Evolutionary conservation across 1,139 yeast genomes (phyloP).

Genomic region (Nakaseomyces delphensis): DNA sequence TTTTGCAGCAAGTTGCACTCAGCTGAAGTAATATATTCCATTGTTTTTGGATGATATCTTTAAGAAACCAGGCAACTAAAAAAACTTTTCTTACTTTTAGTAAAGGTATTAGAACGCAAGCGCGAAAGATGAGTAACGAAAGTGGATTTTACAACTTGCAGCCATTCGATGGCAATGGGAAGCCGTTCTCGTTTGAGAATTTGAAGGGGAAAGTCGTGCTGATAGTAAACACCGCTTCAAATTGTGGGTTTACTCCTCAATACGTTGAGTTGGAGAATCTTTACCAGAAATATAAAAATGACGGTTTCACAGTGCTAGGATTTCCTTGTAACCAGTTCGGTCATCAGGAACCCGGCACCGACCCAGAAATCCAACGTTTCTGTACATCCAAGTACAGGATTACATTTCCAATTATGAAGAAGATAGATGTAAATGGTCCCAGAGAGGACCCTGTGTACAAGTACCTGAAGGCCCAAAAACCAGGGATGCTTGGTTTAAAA

Average conservation of each 20-base stretch:
- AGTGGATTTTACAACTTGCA: constrained; percentile 39
- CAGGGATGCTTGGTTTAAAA: constrained; percentile 51
- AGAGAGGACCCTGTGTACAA: constrained; percentile 64
- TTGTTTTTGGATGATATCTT: neutral
- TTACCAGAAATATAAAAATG: constrained; percentile 57
- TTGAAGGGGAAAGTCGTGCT: constrained; percentile 78
- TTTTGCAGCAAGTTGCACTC: too few relatives aligned
- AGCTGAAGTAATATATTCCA: too few relatives aligned
- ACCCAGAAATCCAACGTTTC: constrained; percentile 47
- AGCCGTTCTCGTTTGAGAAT: constrained; percentile 49
- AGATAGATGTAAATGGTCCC: constrained; percentile 77
- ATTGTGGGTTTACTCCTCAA: constrained; percentile 45
- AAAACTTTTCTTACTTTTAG: neutral
- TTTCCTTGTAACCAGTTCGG: constrained; percentile 90
- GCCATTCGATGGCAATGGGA: constrained; percentile 43
- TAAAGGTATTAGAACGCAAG: neutral
- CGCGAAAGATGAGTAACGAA: neutral
- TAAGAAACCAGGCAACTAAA: neutral
- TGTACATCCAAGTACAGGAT: constrained; percentile 60
- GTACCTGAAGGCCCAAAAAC: constrained; percentile 54
- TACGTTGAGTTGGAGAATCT: constrained; percentile 68
- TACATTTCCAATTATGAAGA: constrained; percentile 51
- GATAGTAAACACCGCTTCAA: constrained; percentile 79
- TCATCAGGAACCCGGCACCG: constrained; percentile 68
- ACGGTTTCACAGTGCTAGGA: constrained; percentile 67